A percentile compares a stretch with the other conserved stretches of the same genome.
Conservation (phyloP, 768 basidiomycete species). For the Xanthoconium stramineum region DNA sequence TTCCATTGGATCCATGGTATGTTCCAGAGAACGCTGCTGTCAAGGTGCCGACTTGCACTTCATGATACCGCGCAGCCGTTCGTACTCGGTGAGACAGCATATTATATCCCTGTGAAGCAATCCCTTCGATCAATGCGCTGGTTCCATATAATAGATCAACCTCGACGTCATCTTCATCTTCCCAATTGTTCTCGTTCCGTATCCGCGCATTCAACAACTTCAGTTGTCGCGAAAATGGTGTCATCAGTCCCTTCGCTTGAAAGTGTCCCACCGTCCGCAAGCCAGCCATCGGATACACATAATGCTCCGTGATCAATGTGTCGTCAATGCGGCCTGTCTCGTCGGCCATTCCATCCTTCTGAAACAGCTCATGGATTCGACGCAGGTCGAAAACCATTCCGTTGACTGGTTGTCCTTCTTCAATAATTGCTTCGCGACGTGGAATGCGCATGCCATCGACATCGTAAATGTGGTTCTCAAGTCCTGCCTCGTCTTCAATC, state of each 20-base stretch:
- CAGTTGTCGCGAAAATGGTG: background rate
- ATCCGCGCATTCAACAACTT: background rate
- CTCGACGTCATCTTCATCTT: background rate
- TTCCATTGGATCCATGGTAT: background rate
- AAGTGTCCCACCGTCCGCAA: background rate
- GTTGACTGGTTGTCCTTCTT: background rate
- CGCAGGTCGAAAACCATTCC: background rate
- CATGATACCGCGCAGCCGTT: background rate
- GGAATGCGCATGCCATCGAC: background rate
- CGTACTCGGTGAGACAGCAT: background rate
- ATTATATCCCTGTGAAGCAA: background rate
- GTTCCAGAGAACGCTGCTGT: background rate
- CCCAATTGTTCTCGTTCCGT: rapidly evolving
- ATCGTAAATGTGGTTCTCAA: background rate
- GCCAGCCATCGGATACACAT: background rate
- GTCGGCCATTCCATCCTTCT: background rate
- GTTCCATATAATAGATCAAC: too few species aligned
- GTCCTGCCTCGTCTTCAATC: background rate
- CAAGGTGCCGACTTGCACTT: background rate
- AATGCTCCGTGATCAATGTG: background rate
- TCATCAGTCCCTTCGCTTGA: background rate
- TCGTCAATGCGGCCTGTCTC: background rate
- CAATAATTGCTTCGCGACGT: background rate
- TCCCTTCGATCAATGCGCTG: background rate
- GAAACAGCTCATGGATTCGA: background rate